Evolutionary conservation across 495 filamentous ascomycete species (phyloP).

Genomic region (Podospora tetraspora): DNA sequence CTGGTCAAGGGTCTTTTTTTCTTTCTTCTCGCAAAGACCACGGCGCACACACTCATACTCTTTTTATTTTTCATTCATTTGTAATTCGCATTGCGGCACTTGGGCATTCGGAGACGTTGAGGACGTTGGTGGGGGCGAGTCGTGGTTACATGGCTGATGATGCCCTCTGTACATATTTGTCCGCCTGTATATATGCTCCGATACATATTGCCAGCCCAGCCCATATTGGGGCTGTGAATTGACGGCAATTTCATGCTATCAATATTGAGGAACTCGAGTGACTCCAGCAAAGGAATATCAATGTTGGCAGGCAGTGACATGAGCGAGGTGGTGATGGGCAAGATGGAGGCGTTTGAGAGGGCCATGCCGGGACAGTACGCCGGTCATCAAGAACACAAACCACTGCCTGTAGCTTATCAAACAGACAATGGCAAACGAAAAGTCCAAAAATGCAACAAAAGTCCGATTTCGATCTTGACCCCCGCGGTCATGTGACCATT

Average conservation of each 20-base stretch:
- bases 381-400: neutral
- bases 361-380: neutral
- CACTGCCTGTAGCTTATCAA: neutral
- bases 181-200: neutral
- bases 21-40: slow-evolving; percentile 7
- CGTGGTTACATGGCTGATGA: neutral
- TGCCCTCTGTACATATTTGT: neutral
- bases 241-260: neutral
- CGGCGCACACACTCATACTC: slow-evolving; percentile 8
- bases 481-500: neutral
- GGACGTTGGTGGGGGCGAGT: neutral
- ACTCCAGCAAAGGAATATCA: neutral
- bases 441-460: neutral
- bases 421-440: neutral
- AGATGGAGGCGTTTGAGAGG: neutral
- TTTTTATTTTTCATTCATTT: slow-evolving; percentile 8
- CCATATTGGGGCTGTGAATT: neutral
- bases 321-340: neutral
- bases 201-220: neutral
- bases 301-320: neutral
- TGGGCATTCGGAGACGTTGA: neutral
- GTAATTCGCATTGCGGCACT: slow-evolving; percentile 3
- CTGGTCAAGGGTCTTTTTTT: slow-evolving; percentile 8
- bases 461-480: neutral
- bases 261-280: neutral